phyloP scores from a whole-genome alignment of 305 asterid genomes.

The Coffea humblotiana region DNA sequence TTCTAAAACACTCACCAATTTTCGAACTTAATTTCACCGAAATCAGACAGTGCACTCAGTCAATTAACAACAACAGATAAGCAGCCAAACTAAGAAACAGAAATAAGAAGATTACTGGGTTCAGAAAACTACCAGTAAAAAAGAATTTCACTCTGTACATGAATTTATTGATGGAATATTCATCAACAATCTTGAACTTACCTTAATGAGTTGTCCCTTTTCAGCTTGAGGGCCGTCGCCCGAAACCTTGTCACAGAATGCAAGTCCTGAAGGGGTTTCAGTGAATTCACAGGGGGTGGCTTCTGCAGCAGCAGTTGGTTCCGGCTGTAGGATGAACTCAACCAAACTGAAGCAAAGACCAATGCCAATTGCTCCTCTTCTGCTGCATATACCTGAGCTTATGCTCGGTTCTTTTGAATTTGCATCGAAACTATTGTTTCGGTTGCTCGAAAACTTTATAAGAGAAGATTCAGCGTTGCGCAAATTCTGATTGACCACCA shows the following conservation, averaged over 20 bases:
- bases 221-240: slow-evolving; percentile 66
- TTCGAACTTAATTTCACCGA: too few species aligned
- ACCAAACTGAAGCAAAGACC: slow-evolving; percentile 44
- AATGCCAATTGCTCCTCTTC: slow-evolving; percentile 62
- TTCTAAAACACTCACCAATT: neutral
- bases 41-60: neutral
- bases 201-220: slow-evolving; percentile 90
- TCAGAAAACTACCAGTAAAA: neutral
- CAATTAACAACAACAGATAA: neutral
- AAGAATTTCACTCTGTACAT: too few species aligned
- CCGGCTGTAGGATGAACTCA: slow-evolving; percentile 35
- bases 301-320: slow-evolving; percentile 30
- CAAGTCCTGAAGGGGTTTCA: slow-evolving; percentile 71
- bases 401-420: neutral
- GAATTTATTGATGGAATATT: neutral
- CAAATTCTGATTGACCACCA: neutral
- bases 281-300: slow-evolving; percentile 50
- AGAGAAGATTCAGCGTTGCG: neutral
- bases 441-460: slow-evolving; percentile 1
- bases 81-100: neutral
- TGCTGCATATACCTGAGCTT: slow-evolving; percentile 23
- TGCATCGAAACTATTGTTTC: neutral
- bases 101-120: neutral
- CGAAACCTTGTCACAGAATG: slow-evolving; percentile 65
- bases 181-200: slow-evolving; percentile 3